phyloP scores from a whole-genome alignment of 2,329 filamentous ascomycete genomes.

The Verticillium klebahnii region DNA sequence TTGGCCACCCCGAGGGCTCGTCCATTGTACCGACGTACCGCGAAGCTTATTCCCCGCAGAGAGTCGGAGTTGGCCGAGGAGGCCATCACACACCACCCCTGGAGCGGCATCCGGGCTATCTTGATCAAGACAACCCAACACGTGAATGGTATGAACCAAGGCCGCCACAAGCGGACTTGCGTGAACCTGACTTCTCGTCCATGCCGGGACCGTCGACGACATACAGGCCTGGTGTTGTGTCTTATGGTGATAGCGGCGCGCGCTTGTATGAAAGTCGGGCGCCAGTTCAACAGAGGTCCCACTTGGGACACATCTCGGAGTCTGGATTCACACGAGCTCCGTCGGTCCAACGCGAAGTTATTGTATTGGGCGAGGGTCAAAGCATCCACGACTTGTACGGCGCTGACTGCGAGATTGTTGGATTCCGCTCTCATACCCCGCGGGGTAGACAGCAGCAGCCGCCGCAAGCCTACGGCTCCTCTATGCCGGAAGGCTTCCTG shows the following conservation, averaged over 20 bases:
- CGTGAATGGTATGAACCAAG: background rate
- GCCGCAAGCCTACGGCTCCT: background rate
- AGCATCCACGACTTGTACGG: background rate
- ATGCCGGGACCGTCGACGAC: background rate
- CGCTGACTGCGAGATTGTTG: background rate
- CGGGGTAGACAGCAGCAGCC: background rate
- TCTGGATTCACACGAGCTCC: background rate
- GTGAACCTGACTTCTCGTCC: background rate
- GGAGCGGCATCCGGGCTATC: background rate
- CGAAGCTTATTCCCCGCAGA: background rate
- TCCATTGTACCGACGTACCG: conserved; percentile 4
- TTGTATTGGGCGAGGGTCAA: background rate
- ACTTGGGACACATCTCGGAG: background rate
- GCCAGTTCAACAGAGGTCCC: background rate
- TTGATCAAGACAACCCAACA: background rate
- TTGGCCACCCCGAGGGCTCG: conserved; percentile 24
- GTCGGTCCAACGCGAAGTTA: background rate
- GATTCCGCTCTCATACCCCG: background rate
- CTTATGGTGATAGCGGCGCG: background rate
- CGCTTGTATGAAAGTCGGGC: background rate
- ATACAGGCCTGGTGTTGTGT: background rate
- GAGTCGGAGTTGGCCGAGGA: conserved; percentile 1
- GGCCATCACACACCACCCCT: conserved; percentile 10
- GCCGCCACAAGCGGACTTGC: background rate
- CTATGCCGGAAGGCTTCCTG: background rate